Evolutionary conservation across 2,329 filamentous ascomycete species (phyloP).

Genomic region (Ceratocystis eucalypticola): DNA sequence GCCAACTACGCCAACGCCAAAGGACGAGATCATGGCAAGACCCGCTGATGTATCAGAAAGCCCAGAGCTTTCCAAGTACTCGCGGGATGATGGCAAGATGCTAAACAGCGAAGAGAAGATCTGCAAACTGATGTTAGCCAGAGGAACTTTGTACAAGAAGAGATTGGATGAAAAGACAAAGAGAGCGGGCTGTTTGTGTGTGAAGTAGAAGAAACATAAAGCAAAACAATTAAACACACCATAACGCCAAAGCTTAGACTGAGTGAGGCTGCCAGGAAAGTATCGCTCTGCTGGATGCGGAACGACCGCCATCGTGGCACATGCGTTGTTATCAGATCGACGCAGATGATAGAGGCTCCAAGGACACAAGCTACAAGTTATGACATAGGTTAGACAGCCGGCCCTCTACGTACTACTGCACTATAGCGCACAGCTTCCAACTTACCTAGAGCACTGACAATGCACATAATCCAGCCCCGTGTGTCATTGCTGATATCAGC

Average conservation of each 20-base stretch:
- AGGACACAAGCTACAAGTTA: constrained; percentile 44
- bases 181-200: not conserved
- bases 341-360: constrained; percentile 73
- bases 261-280: constrained; percentile 73
- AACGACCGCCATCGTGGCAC: constrained; percentile 66
- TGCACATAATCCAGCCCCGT: constrained; percentile 83
- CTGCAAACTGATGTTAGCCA: constrained; percentile 33
- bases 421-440: constrained; percentile 18
- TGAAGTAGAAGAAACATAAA: constrained; percentile 1
- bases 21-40: constrained; percentile 54
- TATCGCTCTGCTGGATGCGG: constrained; percentile 76
- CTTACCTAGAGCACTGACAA: constrained; percentile 62
- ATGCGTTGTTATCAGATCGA: constrained; percentile 62
- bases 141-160: constrained; percentile 10
- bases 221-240: constrained; percentile 39
- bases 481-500: constrained; percentile 57
- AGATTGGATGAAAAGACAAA: not conserved
- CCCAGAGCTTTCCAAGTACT: constrained; percentile 58
- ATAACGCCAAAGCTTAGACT: constrained; percentile 94
- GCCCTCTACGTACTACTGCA: too few species aligned
- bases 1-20: constrained; percentile 57
- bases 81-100: constrained; percentile 78
- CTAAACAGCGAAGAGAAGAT: constrained; percentile 84
- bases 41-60: constrained; percentile 54
- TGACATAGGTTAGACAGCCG: not conserved